Conservation (phyloP, 2,329 filamentous ascomycete species). For the Nemania abortiva region DNA sequence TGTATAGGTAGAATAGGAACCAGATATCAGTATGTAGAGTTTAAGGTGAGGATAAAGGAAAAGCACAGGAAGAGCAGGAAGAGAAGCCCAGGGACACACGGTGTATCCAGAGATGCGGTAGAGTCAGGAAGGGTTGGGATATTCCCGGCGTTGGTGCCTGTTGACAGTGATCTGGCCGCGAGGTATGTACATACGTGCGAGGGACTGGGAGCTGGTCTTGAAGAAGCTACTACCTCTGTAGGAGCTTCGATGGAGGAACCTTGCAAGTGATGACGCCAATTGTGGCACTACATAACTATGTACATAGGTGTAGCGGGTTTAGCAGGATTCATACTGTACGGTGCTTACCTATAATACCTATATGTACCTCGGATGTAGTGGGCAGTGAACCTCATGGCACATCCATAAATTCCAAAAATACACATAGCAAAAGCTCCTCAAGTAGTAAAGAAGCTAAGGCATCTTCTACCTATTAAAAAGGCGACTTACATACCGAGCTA, state of each 20-base stretch:
- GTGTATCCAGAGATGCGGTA: neutral
- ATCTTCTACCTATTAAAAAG: no score
- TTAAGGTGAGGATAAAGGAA: neutral
- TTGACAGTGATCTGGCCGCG: neutral
- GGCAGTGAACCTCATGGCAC: no score
- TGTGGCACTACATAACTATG: neutral
- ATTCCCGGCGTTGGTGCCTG: neutral
- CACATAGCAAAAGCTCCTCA: neutral
- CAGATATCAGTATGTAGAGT: neutral
- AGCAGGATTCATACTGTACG: neutral
- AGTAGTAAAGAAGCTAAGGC: no score
- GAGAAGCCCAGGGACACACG: neutral
- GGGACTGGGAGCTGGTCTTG: neutral
- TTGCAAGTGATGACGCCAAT: slow-evolving; percentile 24
- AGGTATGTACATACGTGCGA: neutral
- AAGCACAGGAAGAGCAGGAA: neutral
- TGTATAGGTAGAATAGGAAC: neutral
- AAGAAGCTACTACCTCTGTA: neutral
- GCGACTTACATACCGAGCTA: no score
- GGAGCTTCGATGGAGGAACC: neutral
- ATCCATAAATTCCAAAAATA: no score
- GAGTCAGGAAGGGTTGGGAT: neutral
- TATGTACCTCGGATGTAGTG: no score
- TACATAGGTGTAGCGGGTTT: neutral
- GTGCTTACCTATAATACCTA: neutral